A percentile compares a stretch with the other conserved stretches of the same genome.
phyloP scores from a whole-genome alignment of 257 asterid genomes.

The Jacaranda mimosifolia region DNA sequence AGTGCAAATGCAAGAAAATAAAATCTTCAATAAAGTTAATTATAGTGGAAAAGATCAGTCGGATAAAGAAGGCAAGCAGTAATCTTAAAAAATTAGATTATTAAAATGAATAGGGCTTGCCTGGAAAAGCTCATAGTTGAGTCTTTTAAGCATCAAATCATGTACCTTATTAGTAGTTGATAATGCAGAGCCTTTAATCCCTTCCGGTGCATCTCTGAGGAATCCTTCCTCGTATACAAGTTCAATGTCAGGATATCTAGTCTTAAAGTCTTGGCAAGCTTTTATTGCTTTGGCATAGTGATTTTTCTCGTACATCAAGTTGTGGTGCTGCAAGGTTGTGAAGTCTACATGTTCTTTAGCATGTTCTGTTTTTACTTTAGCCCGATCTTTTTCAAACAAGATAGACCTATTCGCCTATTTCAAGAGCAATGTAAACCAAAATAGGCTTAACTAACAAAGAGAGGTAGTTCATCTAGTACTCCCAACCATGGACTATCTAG shows the following conservation, averaged over 20 bases:
- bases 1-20: conserved; percentile 11
- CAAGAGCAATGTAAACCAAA: conserved; percentile 37
- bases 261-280: conserved; percentile 94
- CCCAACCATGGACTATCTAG: not conserved
- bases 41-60: conserved; percentile 3
- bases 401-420: conserved; percentile 93
- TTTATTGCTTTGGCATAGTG: conserved; percentile 96
- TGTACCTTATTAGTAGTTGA: conserved; percentile 73
- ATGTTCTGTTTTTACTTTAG: conserved; percentile 86
- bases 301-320: conserved; percentile 93
- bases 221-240: conserved; percentile 93
- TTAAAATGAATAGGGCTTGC: conserved; percentile 43
- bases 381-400: conserved; percentile 90
- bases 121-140: conserved; percentile 89
- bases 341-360: conserved; percentile 88
- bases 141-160: conserved; percentile 93
- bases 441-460: not conserved
- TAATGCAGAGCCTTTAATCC: conserved; percentile 65
- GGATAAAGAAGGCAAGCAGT: conserved; percentile 2
- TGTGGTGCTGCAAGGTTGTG: conserved; percentile 94
- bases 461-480: not conserved
- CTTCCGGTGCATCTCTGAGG: conserved; percentile 79
- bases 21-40: not conserved
- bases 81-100: conserved; percentile 4
- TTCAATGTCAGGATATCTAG: conserved; percentile 85